A percentile compares a stretch with the other conserved stretches of the same genome.
Conservation (phyloP, 1,284 basidiomycete genomes). For the Apiotrichum siamense region DNA sequence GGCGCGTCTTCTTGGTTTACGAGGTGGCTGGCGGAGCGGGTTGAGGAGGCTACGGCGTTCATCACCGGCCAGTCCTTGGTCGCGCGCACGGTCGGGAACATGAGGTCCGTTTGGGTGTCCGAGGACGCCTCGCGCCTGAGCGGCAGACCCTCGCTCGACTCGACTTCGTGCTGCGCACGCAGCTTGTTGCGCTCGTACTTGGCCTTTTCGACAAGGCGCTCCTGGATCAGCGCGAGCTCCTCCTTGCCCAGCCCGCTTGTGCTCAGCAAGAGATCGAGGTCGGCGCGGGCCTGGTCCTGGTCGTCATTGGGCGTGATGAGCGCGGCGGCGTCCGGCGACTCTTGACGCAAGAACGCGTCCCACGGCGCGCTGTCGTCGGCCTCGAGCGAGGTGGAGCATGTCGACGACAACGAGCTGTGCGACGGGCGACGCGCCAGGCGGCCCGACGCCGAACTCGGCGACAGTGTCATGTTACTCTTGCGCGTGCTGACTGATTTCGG, state of each 20-base stretch:
- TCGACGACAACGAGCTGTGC: constrained; percentile 8
- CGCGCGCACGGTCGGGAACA: no score
- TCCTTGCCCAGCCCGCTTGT: constrained; percentile 33
- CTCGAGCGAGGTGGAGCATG: constrained; percentile 3
- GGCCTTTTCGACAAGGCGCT: constrained; percentile 34
- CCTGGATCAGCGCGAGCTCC: constrained; percentile 32
- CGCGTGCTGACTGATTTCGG: not conserved
- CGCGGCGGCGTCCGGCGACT: not conserved
- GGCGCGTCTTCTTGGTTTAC: not conserved
- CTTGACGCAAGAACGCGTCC: constrained; percentile 6
- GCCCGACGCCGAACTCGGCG: not conserved
- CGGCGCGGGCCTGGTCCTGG: constrained; percentile 13
- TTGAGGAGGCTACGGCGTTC: not conserved
- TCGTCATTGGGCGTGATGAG: constrained; percentile 4
- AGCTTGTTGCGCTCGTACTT: constrained; percentile 31
- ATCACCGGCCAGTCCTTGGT: not conserved
- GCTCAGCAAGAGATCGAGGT: constrained; percentile 22
- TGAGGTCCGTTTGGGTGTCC: not conserved
- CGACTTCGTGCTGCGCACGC: no score
- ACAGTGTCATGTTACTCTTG: not conserved
- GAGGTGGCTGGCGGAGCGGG: not conserved
- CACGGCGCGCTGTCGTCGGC: constrained; percentile 5
- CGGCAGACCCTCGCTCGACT: no score
- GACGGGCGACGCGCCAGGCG: not conserved
- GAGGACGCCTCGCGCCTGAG: constrained; percentile 3